These are phyloP conservation scores for Isoetes taiwanensis DNA, from an alignment of 75 land plant species.

Conservation along the genomic window DNA sequence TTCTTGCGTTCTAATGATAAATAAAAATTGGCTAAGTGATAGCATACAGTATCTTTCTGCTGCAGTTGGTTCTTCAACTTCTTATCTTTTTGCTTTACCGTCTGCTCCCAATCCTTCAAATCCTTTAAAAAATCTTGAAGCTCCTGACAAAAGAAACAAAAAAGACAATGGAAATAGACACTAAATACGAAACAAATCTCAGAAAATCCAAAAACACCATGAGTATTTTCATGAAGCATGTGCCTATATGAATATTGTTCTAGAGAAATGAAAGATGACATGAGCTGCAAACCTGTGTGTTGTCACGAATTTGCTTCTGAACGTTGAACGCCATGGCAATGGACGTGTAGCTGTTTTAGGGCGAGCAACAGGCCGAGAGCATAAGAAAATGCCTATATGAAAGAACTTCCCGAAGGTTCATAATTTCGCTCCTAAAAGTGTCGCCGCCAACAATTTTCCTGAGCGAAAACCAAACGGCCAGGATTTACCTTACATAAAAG, in stretches of 20 bases:
- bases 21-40: not conserved
- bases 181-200: not conserved
- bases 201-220: not conserved
- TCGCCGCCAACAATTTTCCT: too few relatives aligned
- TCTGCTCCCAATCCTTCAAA: conserved; percentile 66
- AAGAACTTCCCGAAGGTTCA: too few relatives aligned
- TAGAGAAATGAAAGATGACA: not conserved
- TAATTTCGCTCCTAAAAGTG: too few relatives aligned
- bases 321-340: conserved; percentile 17
- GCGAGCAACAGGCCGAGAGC: too few relatives aligned
- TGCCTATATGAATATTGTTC: not conserved
- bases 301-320: conserved; percentile 25
- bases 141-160: conserved; percentile 28
- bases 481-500: too few relatives aligned
- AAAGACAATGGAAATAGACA: not conserved
- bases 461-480: too few relatives aligned
- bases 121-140: conserved; percentile 62
- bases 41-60: conserved; percentile 20
- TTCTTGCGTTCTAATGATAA: not conserved
- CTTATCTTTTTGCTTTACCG: conserved; percentile 45
- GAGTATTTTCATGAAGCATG: not conserved
- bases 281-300: conserved; percentile 13
- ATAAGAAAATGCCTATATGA: too few relatives aligned
- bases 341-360: too few relatives aligned
- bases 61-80: conserved; percentile 26